phyloP scores from a whole-genome alignment of 305 asterid species.

The Plantago coronopus region DNA sequence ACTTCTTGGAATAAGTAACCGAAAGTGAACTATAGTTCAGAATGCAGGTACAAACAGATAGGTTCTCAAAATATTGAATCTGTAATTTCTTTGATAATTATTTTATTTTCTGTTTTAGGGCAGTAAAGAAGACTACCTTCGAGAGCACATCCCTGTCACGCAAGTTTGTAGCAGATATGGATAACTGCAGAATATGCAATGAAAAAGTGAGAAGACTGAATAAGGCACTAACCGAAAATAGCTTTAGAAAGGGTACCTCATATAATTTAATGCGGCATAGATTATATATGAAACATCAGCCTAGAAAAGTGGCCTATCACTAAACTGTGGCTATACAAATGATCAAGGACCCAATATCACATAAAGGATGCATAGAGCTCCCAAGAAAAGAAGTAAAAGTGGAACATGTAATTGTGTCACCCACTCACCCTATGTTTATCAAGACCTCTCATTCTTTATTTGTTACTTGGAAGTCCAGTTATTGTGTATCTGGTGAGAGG shows the following conservation, averaged over 20 bases:
- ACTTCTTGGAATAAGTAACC: slow-evolving; percentile 10
- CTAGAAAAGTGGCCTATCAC: not conserved
- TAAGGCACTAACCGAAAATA: slow-evolving; percentile 14
- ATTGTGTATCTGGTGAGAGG: too few species aligned
- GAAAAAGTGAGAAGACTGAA: slow-evolving; percentile 17
- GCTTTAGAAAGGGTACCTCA: not conserved
- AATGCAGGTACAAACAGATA: slow-evolving; percentile 9
- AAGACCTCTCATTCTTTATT: too few species aligned
- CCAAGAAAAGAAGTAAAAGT: too few species aligned
- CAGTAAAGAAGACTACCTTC: slow-evolving; percentile 61
- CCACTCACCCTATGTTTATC: too few species aligned
- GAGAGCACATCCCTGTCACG: slow-evolving; percentile 90
- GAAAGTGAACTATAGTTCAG: slow-evolving; percentile 13
- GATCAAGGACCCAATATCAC: too few species aligned
- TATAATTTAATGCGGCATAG: not conserved
- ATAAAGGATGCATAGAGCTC: too few species aligned
- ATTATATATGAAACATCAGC: not conserved
- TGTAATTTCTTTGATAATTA: slow-evolving; percentile 6
- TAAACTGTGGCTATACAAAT: too few species aligned
- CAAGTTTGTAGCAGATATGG: slow-evolving; percentile 80
- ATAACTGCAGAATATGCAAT: slow-evolving; percentile 54
- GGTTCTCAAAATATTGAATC: slow-evolving; percentile 7
- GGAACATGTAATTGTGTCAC: too few species aligned
- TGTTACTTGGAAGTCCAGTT: too few species aligned
- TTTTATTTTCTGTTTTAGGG: slow-evolving; percentile 9